A percentile compares a stretch with the other conserved stretches of the same genome.
Conservation (phyloP, 257 asterid species). For the Verbascum thapsus region DNA sequence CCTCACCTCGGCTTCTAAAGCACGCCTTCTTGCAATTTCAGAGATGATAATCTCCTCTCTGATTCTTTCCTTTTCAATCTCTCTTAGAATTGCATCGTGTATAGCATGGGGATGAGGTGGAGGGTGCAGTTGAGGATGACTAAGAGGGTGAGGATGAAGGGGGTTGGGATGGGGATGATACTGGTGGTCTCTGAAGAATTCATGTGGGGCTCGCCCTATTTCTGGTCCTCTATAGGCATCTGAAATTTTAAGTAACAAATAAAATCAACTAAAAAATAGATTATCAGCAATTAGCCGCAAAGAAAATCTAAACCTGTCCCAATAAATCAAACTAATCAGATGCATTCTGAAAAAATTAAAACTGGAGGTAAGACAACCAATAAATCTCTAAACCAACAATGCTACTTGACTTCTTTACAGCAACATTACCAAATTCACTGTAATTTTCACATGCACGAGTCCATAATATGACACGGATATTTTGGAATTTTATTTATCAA, state of each 20-base stretch:
- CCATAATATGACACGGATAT: too few species aligned
- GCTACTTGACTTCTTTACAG: neutral
- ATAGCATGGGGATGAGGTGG: neutral
- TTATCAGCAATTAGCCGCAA: neutral
- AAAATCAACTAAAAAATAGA: neutral
- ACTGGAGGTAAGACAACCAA: neutral
- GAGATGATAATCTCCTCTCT: conserved; percentile 45
- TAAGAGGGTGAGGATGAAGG: neutral
- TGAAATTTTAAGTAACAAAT: neutral
- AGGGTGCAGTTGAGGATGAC: neutral
- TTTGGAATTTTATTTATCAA: too few species aligned
- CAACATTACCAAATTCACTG: neutral
- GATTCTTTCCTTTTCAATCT: conserved; percentile 47
- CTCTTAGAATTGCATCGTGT: conserved; percentile 31
- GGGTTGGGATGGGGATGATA: neutral
- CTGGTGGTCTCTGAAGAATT: neutral
- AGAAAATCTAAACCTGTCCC: neutral
- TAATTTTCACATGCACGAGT: too few species aligned
- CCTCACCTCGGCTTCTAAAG: conserved; percentile 46
- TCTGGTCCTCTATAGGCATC: conserved; percentile 5
- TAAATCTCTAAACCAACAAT: neutral
- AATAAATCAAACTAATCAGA: conserved; percentile 11
- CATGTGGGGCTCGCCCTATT: neutral
- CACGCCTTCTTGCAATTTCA: conserved; percentile 39
- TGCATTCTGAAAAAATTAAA: neutral